phyloP scores from a whole-genome alignment of 768 basidiomycete genomes.

The Termitomyces sp. region DNA sequence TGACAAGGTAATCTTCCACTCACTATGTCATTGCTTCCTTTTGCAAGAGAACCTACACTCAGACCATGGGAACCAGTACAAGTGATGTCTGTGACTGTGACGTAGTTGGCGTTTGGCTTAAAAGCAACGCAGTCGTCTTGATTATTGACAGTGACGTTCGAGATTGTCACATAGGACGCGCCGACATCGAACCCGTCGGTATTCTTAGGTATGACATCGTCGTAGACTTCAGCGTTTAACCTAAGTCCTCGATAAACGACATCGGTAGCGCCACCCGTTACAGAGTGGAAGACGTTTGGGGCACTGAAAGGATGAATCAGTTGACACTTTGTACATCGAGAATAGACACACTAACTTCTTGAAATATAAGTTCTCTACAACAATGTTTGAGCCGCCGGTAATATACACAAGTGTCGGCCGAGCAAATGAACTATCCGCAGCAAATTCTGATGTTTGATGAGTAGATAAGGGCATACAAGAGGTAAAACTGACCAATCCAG shows the following conservation, averaged over 20 bases:
- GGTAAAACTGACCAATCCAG: constrained; percentile 21
- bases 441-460: constrained; percentile 19
- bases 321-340: neutral
- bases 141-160: constrained; percentile 24
- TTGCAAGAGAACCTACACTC: constrained; percentile 26
- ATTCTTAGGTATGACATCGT: constrained; percentile 25
- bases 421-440: constrained; percentile 23
- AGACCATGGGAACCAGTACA: constrained; percentile 30
- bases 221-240: constrained; percentile 24
- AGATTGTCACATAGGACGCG: constrained; percentile 25
- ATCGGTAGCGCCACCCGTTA: constrained; percentile 24
- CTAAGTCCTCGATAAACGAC: constrained; percentile 22
- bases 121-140: constrained; percentile 31
- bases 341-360: constrained; percentile 18
- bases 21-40: constrained; percentile 17
- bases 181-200: constrained; percentile 31
- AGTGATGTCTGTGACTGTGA: constrained; percentile 25
- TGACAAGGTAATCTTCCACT: neutral
- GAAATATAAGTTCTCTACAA: constrained; percentile 27
- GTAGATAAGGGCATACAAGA: neutral
- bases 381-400: constrained; percentile 24
- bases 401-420: constrained; percentile 28
- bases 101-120: constrained; percentile 27
- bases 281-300: constrained; percentile 29
- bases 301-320: constrained; percentile 1